Evolutionary conservation across 352 stramenopile species (phyloP).

Genomic region (Vaucheria bursata): DNA sequence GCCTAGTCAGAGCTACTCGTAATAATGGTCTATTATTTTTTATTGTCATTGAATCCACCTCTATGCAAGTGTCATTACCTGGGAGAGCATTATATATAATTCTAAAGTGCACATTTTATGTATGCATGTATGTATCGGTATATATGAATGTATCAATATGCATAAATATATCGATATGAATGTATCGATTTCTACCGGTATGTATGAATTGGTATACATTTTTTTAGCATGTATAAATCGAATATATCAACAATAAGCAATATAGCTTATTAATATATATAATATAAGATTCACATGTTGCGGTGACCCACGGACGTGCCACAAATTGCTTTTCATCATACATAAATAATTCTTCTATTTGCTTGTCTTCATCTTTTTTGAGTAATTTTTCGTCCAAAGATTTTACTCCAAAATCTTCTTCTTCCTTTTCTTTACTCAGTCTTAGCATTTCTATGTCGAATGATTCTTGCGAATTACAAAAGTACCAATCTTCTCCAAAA

Average conservation of each 20-base stretch:
- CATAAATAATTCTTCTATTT: no score
- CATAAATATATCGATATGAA: no score
- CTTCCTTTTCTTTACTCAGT: constrained; percentile 14
- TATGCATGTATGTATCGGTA: no score
- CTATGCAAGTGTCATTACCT: background rate
- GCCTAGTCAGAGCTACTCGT: constrained; percentile 35
- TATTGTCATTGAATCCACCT: constrained; percentile 43
- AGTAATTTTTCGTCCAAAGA: constrained; percentile 27
- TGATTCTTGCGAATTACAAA: constrained; percentile 35
- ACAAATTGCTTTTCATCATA: constrained; percentile 41
- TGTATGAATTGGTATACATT: no score
- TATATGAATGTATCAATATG: no score
- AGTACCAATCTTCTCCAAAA: constrained; percentile 47
- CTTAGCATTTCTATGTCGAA: constrained; percentile 16
- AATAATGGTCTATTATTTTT: constrained; percentile 26
- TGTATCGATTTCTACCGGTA: no score
- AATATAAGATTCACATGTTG: constrained; percentile 17
- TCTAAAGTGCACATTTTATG: no score
- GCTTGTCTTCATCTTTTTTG: constrained; percentile 28
- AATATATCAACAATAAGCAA: no score
- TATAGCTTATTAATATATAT: no score
- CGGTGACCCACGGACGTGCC: constrained; percentile 17
- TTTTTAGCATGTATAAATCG: no score
- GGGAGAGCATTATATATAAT: no score
- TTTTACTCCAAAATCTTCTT: constrained; percentile 20